A percentile compares a stretch with the other conserved stretches of the same genome.
These are phyloP conservation scores for Calonectria montana DNA, from an alignment of 2,329 filamentous ascomycete genomes.

Conservation along the genomic window DNA sequence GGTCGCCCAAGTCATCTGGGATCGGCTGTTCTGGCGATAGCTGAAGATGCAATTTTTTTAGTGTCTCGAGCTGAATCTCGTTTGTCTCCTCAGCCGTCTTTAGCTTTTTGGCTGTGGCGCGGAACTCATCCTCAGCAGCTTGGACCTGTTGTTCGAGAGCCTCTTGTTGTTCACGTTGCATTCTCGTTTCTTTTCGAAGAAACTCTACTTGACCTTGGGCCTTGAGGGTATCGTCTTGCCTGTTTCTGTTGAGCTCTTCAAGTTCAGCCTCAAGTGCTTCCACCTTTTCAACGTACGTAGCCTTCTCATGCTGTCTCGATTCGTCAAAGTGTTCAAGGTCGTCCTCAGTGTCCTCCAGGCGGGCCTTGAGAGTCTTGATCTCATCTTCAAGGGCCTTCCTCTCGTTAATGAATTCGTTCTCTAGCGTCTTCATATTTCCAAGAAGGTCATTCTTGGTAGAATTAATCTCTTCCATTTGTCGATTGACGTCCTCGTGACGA, in stretches of 20 bases:
- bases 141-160: conserved; percentile 69
- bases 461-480: conserved; percentile 84
- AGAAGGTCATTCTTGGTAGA: conserved; percentile 95
- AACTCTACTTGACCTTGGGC: conserved; percentile 72
- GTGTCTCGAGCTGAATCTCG: conserved; percentile 62
- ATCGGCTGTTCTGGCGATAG: conserved; percentile 64
- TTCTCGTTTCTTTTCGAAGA: conserved; percentile 68
- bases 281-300: conserved; percentile 75
- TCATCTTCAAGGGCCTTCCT: conserved; percentile 86
- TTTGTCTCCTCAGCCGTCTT: conserved; percentile 62
- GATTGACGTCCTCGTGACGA: conserved; percentile 71
- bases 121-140: conserved; percentile 64
- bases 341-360: conserved; percentile 90
- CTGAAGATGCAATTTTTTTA: conserved; percentile 70
- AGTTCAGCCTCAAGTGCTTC: conserved; percentile 78
- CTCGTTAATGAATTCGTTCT: conserved; percentile 88
- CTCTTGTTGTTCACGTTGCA: conserved; percentile 70
- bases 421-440: conserved; percentile 92
- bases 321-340: conserved; percentile 88
- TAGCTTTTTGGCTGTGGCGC: conserved; percentile 62
- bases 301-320: conserved; percentile 84
- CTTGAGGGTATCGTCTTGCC: conserved; percentile 67
- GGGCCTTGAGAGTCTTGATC: conserved; percentile 78
- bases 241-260: conserved; percentile 69
- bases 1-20: conserved; percentile 66